Conservation (phyloP, 768 basidiomycete genomes). For the Leccinum barrowsii region DNA sequence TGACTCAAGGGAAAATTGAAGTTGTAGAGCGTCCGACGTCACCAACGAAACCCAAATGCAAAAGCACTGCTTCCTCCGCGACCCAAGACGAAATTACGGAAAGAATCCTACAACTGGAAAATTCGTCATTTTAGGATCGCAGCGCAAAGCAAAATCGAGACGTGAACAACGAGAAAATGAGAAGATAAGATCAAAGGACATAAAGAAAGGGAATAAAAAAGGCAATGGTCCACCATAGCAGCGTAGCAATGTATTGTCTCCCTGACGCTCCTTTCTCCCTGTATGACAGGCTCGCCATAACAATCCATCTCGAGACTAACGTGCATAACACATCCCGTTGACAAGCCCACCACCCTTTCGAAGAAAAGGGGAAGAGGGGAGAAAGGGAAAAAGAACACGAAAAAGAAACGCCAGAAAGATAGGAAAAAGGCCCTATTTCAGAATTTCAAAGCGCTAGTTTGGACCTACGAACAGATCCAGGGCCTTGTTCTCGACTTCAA, state of each 20-base stretch:
- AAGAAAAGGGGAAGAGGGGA: neutral
- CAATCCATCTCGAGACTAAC: neutral
- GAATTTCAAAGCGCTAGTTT: conserved; percentile 3
- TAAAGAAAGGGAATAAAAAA: neutral
- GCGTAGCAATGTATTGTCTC: neutral
- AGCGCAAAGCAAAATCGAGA: neutral
- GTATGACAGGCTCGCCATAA: neutral
- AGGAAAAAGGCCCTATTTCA: neutral
- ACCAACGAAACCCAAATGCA: neutral
- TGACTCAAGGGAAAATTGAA: neutral
- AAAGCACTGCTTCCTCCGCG: neutral
- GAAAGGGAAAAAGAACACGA: neutral
- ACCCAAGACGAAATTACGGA: neutral
- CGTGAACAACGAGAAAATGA: neutral
- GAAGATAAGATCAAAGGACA: neutral
- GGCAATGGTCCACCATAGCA: neutral
- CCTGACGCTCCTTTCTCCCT: neutral
- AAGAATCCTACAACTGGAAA: neutral
- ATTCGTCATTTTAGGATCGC: neutral
- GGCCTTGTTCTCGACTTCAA: conserved; percentile 21
- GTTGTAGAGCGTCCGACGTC: neutral
- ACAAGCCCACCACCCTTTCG: neutral
- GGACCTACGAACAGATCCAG: conserved; percentile 26
- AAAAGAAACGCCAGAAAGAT: neutral
- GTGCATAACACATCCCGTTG: neutral